Conservation (phyloP, 148 eudicot genomes). For the Arctostaphylos glauca region DNA sequence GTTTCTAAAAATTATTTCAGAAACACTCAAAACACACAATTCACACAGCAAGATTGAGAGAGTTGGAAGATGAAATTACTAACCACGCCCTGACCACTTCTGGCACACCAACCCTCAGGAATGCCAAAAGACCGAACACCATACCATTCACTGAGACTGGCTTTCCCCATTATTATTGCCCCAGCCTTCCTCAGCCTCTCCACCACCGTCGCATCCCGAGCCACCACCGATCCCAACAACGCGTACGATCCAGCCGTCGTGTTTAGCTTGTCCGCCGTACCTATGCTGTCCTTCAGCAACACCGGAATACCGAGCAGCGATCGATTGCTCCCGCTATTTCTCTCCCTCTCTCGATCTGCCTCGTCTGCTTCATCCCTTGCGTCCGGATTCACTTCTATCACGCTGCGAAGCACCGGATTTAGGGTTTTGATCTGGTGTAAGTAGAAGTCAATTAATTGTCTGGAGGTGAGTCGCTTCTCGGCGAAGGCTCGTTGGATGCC, state of each 20-base stretch:
- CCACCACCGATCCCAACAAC: constrained; percentile 60
- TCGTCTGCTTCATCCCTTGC: constrained; percentile 42
- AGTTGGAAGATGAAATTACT: not conserved
- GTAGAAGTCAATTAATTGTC: constrained; percentile 52
- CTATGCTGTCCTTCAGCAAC: constrained; percentile 61
- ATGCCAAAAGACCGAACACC: constrained; percentile 38
- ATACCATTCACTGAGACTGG: constrained; percentile 71
- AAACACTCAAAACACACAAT: too few relatives aligned
- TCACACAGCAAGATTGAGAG: not conserved
- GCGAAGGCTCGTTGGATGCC: constrained; percentile 46
- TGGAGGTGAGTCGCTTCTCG: constrained; percentile 44
- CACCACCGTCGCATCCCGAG: constrained; percentile 60
- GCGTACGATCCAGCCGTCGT: constrained; percentile 75
- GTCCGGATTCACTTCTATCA: constrained; percentile 65
- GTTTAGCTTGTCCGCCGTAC: constrained; percentile 48
- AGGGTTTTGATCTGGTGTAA: constrained; percentile 41
- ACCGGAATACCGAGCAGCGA: constrained; percentile 69
- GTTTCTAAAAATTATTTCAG: too few relatives aligned
- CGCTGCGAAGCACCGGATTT: constrained; percentile 45
- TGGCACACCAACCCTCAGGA: constrained; percentile 62
- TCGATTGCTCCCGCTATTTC: not conserved
- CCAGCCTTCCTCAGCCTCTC: constrained; percentile 53
- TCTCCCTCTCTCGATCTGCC: constrained; percentile 42
- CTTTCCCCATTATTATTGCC: constrained; percentile 56
- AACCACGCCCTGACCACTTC: constrained; percentile 59